These are phyloP conservation scores for Mycena polygramma DNA, from an alignment of 768 basidiomycete genomes.

Conservation along the genomic window DNA sequence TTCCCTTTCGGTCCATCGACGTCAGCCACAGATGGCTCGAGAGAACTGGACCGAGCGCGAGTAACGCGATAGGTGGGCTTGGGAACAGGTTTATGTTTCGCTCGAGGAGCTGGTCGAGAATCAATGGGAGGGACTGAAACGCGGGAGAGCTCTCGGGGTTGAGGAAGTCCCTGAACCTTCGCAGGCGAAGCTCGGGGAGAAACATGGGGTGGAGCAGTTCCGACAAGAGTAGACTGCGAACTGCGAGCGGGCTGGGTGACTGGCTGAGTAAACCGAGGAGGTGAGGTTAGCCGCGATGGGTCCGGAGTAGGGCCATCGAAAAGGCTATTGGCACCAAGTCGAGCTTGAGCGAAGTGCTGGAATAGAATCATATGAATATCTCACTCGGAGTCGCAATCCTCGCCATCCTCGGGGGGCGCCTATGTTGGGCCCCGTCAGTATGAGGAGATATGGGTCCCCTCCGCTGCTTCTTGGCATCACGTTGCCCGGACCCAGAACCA, in stretches of 20 bases:
- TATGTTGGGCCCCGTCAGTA: neutral
- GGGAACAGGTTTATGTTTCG: neutral
- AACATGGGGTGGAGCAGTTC: neutral
- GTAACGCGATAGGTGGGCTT: conserved; percentile 16
- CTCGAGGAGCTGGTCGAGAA: neutral
- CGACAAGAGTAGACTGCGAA: conserved; percentile 19
- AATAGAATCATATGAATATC: neutral
- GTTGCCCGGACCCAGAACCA: neutral
- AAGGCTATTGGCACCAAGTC: conserved; percentile 15
- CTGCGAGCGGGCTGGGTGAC: neutral
- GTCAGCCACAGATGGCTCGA: conserved; percentile 16
- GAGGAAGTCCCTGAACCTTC: neutral
- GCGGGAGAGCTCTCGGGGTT: too few relatives aligned
- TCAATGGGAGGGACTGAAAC: neutral
- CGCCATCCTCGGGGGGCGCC: conserved; percentile 20
- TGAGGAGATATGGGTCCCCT: neutral
- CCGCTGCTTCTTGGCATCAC: conserved; percentile 12
- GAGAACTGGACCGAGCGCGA: conserved; percentile 14
- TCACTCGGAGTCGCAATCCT: conserved; percentile 26
- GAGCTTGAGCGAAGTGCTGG: neutral
- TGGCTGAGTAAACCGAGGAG: neutral
- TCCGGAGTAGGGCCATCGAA: conserved; percentile 5
- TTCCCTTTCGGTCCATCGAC: conserved; percentile 19
- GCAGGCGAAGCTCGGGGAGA: neutral
- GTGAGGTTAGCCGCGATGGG: neutral